Conservation (phyloP, 2,329 filamentous ascomycete genomes). For the Botryotinia globosa region DNA sequence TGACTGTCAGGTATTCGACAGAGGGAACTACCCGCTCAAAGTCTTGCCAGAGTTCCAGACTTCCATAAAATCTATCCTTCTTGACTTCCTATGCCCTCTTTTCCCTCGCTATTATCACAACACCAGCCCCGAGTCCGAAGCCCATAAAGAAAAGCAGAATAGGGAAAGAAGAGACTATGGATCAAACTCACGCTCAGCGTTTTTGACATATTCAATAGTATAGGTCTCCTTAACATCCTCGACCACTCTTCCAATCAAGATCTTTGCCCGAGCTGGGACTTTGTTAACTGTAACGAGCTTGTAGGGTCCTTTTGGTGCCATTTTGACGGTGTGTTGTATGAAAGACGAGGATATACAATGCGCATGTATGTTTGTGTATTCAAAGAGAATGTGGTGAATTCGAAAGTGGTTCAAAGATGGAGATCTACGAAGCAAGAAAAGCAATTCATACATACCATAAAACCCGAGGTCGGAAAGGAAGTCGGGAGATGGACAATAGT, state of each 20-base stretch:
- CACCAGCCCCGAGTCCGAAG: not conserved
- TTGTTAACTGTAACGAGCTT: slow-evolving; percentile 67
- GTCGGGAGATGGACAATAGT: not conserved
- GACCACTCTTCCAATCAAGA: slow-evolving; percentile 58
- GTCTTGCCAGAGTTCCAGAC: not conserved
- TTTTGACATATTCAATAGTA: slow-evolving; percentile 59
- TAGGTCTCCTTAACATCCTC: slow-evolving; percentile 62
- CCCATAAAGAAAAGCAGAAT: not conserved
- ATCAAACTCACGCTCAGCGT: slow-evolving; percentile 54
- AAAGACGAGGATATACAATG: not conserved
- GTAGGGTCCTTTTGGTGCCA: slow-evolving; percentile 53
- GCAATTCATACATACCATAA: not conserved
- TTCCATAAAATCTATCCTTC: too few species aligned
- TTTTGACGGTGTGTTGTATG: slow-evolving; percentile 12
- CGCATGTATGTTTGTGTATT: not conserved
- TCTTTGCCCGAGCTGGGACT: slow-evolving; percentile 61
- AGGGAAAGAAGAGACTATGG: not conserved
- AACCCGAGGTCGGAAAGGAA: not conserved
- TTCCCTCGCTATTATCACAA: too few species aligned
- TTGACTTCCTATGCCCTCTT: too few species aligned
- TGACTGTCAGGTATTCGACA: not conserved
- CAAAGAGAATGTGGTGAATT: too few species aligned
- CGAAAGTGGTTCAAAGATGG: not conserved
- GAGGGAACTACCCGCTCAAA: not conserved
- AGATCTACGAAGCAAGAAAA: not conserved